Percentiles rank a stretch among this genome's conserved stretches.
Evolutionary conservation across 129 eudicot genomes (phyloP).

Genomic region (Erigeron canadensis): DNA sequence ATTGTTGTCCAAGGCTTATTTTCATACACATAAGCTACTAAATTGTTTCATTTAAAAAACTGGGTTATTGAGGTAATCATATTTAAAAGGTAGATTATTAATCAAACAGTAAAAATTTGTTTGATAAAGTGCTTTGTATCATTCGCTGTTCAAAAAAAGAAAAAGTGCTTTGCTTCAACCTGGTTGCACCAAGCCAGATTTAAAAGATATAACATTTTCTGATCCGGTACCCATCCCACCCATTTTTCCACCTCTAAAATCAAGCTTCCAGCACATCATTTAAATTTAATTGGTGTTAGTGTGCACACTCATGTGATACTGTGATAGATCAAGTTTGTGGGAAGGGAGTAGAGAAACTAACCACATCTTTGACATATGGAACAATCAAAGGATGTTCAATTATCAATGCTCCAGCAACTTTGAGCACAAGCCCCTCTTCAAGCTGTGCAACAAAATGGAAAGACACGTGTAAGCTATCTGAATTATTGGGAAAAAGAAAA

Average conservation of each 20-base stretch:
- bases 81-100: not conserved
- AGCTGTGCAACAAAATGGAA: constrained; percentile 42
- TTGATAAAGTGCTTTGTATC: no score
- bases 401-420: constrained; percentile 82
- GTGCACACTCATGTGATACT: not conserved
- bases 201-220: no score
- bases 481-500: not conserved
- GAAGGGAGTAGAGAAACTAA: constrained; percentile 31
- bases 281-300: not conserved
- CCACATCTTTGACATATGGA: constrained; percentile 83
- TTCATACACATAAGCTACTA: not conserved
- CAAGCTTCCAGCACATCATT: not conserved
- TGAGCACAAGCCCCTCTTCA: constrained; percentile 73
- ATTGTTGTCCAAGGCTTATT: not conserved
- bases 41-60: not conserved
- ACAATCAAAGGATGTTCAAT: constrained; percentile 82
- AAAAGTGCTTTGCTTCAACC: no score
- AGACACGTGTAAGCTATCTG: not conserved
- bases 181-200: no score
- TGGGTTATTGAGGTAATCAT: not conserved
- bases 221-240: not conserved
- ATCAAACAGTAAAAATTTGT: no score
- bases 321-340: not conserved
- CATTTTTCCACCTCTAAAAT: not conserved
- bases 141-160: no score